A percentile compares a stretch with the other conserved stretches of the same genome.
These are phyloP conservation scores for Saccharomycopsis malanga DNA, from an alignment of 805 yeast species.

Conservation along the genomic window DNA sequence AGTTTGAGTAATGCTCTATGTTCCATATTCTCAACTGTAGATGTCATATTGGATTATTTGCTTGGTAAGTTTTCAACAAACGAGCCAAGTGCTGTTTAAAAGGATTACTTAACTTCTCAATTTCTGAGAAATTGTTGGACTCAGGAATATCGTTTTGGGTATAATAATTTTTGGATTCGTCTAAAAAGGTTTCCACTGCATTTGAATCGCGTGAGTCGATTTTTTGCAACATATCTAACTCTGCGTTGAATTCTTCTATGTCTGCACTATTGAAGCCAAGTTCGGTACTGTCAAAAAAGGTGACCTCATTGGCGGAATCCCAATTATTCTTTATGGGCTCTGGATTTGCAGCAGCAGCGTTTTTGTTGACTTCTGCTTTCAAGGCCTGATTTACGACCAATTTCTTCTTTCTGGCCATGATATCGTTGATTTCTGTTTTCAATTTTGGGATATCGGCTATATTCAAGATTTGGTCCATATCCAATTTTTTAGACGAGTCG, in stretches of 20 bases:
- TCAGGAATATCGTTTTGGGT: too few species aligned
- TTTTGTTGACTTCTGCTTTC: conserved; percentile 24
- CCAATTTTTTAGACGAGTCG: conserved; percentile 5
- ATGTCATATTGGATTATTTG: neutral
- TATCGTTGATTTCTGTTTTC: conserved; percentile 33
- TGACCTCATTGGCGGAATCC: conserved; percentile 37
- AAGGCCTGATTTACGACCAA: conserved; percentile 27
- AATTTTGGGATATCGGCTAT: conserved; percentile 28
- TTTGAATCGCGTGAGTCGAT: conserved; percentile 1
- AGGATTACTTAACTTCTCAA: neutral
- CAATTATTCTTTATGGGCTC: conserved; percentile 34
- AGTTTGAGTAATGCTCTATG: too few species aligned
- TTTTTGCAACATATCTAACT: conserved; percentile 7
- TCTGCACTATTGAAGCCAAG: conserved; percentile 25
- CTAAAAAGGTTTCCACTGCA: neutral
- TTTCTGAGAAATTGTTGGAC: neutral
- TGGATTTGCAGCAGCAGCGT: conserved; percentile 23
- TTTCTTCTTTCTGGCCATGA: conserved; percentile 35
- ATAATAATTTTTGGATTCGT: conserved; percentile 6
- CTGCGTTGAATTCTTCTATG: conserved; percentile 12
- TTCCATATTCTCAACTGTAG: too few species aligned
- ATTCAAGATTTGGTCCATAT: conserved; percentile 6
- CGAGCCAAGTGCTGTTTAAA: neutral
- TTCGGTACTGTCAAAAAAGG: conserved; percentile 37
- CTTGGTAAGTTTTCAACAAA: neutral